A percentile compares a stretch with the other conserved stretches of the same genome.
Conservation (phyloP, 2,329 filamentous ascomycete species). For the Paraphoma sp. region DNA sequence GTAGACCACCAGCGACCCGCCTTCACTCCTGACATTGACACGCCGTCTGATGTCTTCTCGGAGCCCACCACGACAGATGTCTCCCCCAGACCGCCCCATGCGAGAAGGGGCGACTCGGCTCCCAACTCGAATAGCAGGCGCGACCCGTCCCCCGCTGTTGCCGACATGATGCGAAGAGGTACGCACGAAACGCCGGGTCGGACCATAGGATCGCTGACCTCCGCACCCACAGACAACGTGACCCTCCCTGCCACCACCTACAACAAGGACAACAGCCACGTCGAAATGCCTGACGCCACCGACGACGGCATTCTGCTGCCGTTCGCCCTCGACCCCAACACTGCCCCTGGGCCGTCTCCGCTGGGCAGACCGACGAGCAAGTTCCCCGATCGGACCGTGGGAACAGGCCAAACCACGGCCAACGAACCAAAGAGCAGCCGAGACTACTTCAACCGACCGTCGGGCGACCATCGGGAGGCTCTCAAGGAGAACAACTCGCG, state of each 20-base stretch:
- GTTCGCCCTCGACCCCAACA: slow-evolving; percentile 59
- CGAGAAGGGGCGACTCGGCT: slow-evolving; percentile 45
- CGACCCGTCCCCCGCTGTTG: slow-evolving; percentile 45
- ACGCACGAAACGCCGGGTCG: slow-evolving; percentile 4
- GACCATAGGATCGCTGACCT: background rate
- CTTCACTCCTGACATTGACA: slow-evolving; percentile 64
- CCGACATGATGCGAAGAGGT: slow-evolving; percentile 46
- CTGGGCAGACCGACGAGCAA: slow-evolving; percentile 41
- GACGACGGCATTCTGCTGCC: slow-evolving; percentile 61
- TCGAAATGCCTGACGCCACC: slow-evolving; percentile 67
- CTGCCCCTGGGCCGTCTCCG: slow-evolving; percentile 50
- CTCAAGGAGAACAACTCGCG: slow-evolving; percentile 52
- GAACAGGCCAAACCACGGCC: slow-evolving; percentile 19
- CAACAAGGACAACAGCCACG: slow-evolving; percentile 74
- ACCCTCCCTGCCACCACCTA: slow-evolving; percentile 79
- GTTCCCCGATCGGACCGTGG: slow-evolving; percentile 32
- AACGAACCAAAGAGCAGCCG: slow-evolving; percentile 38
- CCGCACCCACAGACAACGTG: slow-evolving; percentile 60
- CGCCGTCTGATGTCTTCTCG: slow-evolving; percentile 67
- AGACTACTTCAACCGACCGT: slow-evolving; percentile 54
- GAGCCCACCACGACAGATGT: slow-evolving; percentile 71
- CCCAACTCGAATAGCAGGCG: slow-evolving; percentile 41
- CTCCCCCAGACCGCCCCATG: slow-evolving; percentile 59
- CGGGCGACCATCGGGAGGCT: slow-evolving; percentile 48
- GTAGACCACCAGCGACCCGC: slow-evolving; percentile 67